Conservation (phyloP, 1,284 basidiomycete species). For the Leucoagaricus sp. region DNA sequence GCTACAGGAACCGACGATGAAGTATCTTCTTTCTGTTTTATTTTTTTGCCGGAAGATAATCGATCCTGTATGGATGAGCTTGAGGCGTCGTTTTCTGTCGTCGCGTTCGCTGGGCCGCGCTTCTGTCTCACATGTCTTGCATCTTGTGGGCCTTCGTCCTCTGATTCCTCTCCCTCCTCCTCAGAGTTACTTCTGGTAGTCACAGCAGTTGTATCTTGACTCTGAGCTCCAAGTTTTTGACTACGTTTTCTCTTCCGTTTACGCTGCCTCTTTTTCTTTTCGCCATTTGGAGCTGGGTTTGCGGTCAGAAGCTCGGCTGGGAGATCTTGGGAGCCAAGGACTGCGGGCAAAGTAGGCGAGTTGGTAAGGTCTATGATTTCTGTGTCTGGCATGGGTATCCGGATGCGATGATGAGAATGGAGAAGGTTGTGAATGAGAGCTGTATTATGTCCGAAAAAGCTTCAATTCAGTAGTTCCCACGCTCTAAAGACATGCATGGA, state of each 20-base stretch:
- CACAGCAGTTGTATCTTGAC: background rate
- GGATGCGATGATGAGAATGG: background rate
- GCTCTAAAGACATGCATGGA: background rate
- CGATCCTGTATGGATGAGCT: background rate
- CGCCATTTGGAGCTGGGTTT: background rate
- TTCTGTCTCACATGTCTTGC: conserved; percentile 2
- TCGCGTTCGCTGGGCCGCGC: background rate
- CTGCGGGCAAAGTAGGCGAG: conserved; percentile 9
- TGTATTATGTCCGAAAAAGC: background rate
- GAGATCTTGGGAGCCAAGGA: background rate
- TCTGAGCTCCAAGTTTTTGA: background rate
- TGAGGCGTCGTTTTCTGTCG: background rate
- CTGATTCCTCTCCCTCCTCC: background rate
- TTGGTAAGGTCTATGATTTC: conserved; percentile 20
- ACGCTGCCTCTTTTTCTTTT: conserved; percentile 18
- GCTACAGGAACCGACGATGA: background rate
- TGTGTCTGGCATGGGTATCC: conserved; percentile 4
- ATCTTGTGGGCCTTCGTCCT: background rate
- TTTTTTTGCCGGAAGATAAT: background rate
- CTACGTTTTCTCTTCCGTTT: conserved; percentile 16
- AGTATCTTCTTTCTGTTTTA: background rate
- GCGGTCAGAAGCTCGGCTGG: background rate
- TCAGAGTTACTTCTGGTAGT: conserved; percentile 10
- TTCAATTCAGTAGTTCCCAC: conserved; percentile 4
- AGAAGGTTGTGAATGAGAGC: background rate